These are phyloP conservation scores for Suillus americanus DNA, from an alignment of 768 basidiomycete genomes.

Conservation along the genomic window DNA sequence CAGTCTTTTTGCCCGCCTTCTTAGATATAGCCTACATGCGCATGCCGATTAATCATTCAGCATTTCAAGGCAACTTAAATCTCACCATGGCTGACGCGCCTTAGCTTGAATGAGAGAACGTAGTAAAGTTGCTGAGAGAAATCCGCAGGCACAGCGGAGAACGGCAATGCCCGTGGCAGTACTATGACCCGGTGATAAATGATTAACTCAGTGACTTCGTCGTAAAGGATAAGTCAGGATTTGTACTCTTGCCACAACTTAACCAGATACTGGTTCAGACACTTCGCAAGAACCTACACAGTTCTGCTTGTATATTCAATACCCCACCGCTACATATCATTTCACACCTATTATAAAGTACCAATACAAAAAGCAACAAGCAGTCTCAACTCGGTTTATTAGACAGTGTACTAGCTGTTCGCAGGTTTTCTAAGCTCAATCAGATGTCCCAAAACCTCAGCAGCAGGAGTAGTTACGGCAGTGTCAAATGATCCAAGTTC, in stretches of 20 bases:
- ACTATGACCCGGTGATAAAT: not conserved
- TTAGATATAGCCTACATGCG: constrained; percentile 73
- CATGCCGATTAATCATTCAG: not conserved
- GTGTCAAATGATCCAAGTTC: constrained; percentile 35
- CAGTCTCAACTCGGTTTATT: not conserved
- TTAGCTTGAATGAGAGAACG: constrained; percentile 3
- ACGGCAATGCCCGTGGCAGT: constrained; percentile 2
- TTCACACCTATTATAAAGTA: not conserved
- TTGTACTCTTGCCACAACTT: not conserved
- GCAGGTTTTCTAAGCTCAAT: constrained; percentile 18
- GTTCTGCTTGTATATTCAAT: not conserved
- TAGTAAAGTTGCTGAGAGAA: not conserved
- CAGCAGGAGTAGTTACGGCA: constrained; percentile 46
- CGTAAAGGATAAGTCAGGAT: too few species aligned
- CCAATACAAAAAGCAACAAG: not conserved
- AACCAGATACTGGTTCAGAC: not conserved
- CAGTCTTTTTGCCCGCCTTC: constrained; percentile 86
- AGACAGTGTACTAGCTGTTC: not conserved
- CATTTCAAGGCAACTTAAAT: not conserved
- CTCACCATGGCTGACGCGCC: constrained; percentile 2
- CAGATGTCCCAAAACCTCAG: constrained; percentile 49
- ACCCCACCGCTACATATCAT: not conserved
- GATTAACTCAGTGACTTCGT: not conserved
- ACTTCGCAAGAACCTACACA: not conserved
- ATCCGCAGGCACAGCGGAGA: not conserved